These are phyloP conservation scores for Fusarium falciforme DNA, from an alignment of 2,329 filamentous ascomycete genomes.

Conservation along the genomic window DNA sequence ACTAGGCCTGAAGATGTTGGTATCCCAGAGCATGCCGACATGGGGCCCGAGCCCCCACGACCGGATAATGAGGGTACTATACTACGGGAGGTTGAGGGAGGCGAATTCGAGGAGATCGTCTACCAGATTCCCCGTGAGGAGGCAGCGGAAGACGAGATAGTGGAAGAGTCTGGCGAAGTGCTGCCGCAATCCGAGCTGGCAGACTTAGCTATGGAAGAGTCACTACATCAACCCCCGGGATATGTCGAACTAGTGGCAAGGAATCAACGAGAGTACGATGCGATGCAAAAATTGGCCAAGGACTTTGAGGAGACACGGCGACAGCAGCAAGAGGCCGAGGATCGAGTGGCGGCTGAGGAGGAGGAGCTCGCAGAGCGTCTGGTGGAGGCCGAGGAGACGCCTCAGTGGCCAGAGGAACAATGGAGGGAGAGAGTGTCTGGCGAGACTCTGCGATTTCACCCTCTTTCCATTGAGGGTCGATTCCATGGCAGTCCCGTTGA, in stretches of 20 bases:
- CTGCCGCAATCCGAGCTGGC: not conserved
- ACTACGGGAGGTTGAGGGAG: constrained; percentile 66
- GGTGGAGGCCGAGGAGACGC: constrained; percentile 41
- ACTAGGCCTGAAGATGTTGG: constrained; percentile 70
- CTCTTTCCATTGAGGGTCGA: constrained; percentile 78
- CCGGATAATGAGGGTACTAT: constrained; percentile 56
- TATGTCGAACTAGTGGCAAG: constrained; percentile 63
- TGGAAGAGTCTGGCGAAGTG: constrained; percentile 38
- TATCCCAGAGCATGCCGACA: constrained; percentile 55
- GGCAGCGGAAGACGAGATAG: constrained; percentile 5
- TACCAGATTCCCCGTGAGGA: constrained; percentile 50
- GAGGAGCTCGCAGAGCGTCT: constrained; percentile 47
- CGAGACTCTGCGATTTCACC: constrained; percentile 71
- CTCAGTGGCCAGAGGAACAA: constrained; percentile 48
- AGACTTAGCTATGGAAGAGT: constrained; percentile 39
- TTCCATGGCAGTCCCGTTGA: constrained; percentile 81
- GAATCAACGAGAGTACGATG: constrained; percentile 66
- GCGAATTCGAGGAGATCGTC: constrained; percentile 71
- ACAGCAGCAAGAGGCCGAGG: constrained; percentile 47
- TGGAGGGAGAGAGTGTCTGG: constrained; percentile 48
- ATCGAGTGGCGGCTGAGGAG: constrained; percentile 48
- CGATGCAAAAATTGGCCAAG: constrained; percentile 65
- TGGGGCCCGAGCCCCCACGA: constrained; percentile 40
- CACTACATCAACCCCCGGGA: constrained; percentile 45
- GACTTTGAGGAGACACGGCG: constrained; percentile 64